Conservation (phyloP, 768 basidiomycete genomes). For the Serendipita vermifera region DNA sequence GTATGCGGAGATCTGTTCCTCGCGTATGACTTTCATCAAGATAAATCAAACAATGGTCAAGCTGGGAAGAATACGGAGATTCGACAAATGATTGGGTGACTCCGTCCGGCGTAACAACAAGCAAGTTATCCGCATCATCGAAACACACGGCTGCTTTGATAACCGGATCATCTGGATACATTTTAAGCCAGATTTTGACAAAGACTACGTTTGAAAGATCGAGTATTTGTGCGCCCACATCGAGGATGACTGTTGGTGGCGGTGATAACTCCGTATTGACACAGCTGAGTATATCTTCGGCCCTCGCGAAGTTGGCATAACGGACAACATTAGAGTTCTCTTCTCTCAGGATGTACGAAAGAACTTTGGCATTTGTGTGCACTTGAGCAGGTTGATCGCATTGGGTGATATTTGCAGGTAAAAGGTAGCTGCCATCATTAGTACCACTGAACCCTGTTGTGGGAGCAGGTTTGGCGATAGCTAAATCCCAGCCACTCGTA, state of each 20-base stretch:
- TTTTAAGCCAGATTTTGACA: constrained; percentile 30
- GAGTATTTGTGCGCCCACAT: constrained; percentile 46
- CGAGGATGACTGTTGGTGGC: constrained; percentile 37
- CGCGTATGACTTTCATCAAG: constrained; percentile 42
- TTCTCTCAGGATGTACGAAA: constrained; percentile 26
- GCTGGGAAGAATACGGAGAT: constrained; percentile 27
- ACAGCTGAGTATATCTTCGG: constrained; percentile 21
- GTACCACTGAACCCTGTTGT: constrained; percentile 46
- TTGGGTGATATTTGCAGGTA: constrained; percentile 28
- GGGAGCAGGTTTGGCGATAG: constrained; percentile 24
- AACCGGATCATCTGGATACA: constrained; percentile 13
- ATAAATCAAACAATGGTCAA: constrained; percentile 33
- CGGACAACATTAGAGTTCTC: constrained; percentile 32
- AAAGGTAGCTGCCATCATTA: constrained; percentile 31
- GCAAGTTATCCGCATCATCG: constrained; percentile 27
- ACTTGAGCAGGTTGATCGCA: constrained; percentile 28
- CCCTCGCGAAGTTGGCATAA: constrained; percentile 16
- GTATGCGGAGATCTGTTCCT: constrained; percentile 43
- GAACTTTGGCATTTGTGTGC: constrained; percentile 33
- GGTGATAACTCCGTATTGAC: constrained; percentile 23
- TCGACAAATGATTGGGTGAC: constrained; percentile 25
- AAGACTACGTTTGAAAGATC: constrained; percentile 35
- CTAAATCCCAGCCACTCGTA: constrained; percentile 43
- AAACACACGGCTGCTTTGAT: constrained; percentile 35
- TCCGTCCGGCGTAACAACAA: constrained; percentile 28